Conservation (phyloP, 2,329 filamentous ascomycete species). For the Sporothrix variecibatus region DNA sequence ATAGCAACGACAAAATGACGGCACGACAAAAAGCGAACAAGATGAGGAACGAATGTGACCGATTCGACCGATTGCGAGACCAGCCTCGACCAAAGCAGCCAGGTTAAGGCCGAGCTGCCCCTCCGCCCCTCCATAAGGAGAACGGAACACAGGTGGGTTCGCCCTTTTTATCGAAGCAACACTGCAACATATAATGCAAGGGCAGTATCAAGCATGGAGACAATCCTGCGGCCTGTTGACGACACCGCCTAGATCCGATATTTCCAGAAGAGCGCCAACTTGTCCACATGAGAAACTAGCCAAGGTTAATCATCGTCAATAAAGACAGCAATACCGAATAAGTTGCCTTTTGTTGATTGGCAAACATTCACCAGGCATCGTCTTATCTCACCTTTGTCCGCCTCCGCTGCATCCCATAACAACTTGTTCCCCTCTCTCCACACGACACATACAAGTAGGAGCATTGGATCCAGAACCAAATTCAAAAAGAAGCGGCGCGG, state of each 20-base stretch:
- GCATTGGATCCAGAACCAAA: neutral
- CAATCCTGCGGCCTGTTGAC: constrained; percentile 1
- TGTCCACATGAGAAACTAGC: neutral
- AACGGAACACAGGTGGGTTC: neutral
- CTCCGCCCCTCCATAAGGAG: neutral
- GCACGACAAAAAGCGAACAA: neutral
- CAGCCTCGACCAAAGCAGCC: neutral
- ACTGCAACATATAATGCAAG: constrained; percentile 12
- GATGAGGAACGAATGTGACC: constrained; percentile 12
- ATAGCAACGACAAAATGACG: neutral
- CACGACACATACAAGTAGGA: neutral
- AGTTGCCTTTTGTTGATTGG: neutral
- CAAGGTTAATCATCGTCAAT: neutral
- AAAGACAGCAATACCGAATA: neutral
- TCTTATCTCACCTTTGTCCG: neutral
- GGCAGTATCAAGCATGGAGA: constrained; percentile 4
- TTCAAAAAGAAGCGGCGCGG: neutral
- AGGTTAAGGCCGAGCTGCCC: neutral
- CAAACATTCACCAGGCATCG: neutral
- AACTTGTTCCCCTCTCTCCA: neutral
- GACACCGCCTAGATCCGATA: neutral
- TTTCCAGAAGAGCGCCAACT: neutral
- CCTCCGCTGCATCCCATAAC: neutral
- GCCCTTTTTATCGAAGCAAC: neutral
- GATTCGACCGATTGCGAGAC: constrained; percentile 11